A percentile compares a stretch with the other conserved stretches of the same genome.
Evolutionary conservation across 148 eudicot genomes (phyloP).

Genomic region (Spergularia bocconei): DNA sequence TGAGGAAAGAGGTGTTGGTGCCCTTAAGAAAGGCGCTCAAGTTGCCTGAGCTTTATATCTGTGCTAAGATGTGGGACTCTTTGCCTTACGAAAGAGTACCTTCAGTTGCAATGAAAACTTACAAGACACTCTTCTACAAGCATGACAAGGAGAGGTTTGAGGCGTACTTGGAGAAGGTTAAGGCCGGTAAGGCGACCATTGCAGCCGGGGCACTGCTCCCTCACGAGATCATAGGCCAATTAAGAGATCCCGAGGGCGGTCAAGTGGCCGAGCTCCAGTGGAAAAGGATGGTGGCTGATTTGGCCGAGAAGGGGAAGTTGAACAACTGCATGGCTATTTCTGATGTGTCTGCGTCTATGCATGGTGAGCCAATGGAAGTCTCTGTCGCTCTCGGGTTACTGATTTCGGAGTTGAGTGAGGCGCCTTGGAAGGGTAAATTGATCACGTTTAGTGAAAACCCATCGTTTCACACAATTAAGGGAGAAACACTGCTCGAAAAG

Average conservation of each 20-base stretch:
- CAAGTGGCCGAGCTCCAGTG: conserved; percentile 50
- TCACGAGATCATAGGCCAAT: conserved; percentile 36
- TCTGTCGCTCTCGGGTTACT: conserved; percentile 33
- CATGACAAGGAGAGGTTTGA: conserved; percentile 36
- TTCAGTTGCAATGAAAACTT: conserved; percentile 50
- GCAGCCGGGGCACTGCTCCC: conserved; percentile 58
- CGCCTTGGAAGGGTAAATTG: conserved; percentile 20
- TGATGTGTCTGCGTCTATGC: conserved; percentile 39
- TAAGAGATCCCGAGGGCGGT: conserved; percentile 22
- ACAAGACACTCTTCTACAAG: conserved; percentile 27
- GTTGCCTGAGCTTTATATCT: conserved; percentile 47
- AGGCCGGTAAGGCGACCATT: conserved; percentile 40
- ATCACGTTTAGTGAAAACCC: conserved; percentile 6
- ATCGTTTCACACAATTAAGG: not conserved
- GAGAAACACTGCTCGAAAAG: not conserved
- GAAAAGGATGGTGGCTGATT: conserved; percentile 50
- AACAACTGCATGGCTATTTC: conserved; percentile 42
- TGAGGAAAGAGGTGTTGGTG: conserved; percentile 54
- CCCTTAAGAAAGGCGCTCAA: conserved; percentile 39
- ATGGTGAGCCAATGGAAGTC: conserved; percentile 41
- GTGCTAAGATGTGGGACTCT: conserved; percentile 37
- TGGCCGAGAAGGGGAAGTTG: conserved; percentile 35
- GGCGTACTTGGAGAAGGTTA: conserved; percentile 38
- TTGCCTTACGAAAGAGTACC: conserved; percentile 42
- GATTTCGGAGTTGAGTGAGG: conserved; percentile 17